Base-by-base conservation (phyloP, 2,329 filamentous ascomycete genomes). In the Penicillium freii region DNA sequence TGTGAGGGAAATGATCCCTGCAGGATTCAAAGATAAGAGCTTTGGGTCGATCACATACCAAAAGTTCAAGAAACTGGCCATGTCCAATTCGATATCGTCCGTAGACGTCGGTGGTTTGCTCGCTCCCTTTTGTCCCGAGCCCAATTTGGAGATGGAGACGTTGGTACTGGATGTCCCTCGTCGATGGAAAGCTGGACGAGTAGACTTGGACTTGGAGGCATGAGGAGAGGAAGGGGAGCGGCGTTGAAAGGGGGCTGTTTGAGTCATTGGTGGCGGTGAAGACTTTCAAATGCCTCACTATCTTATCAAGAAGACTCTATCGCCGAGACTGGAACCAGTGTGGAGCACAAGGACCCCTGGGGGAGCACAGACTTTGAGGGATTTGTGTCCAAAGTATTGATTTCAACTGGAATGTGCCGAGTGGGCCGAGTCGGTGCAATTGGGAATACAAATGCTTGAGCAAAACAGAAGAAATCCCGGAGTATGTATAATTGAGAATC, bases 41-140 rank as follows among this genome's bases (percentile, higher is more conserved):
- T n/a, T 48, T 40, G 43, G 40, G 46, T 47, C 4, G 34, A 34
- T 46, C 27, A 70, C 75, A 63, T 74, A 78, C 76, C 76, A 79
- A 64, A 74, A 79, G 58, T 78, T 77, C 44, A 78, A 63, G 47
- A 79, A 79, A 61, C 74, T 77, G 44, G 76, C 72, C 76, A 79
- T 78, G 51, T 75, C 74, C 57, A 65, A 56, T 34, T 69, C 64
- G 40, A 60, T 60, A 54, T 72, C 68, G 61, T 52, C 50, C 50
- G 50, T 36, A 45, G 50, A 36, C 25, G 72, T 66, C 7, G 29
- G n/a, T 40, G 66, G 64, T 49, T 59, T 60, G 38, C 59, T 59
- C 31, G 58, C 51, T 50, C 54, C 60, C 55, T 60, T 51, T 45
- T 66, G 65, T 31, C 71, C 69, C 27, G 72, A 62, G 36, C 73